A percentile compares a stretch with the other conserved stretches of the same genome.
Conservation (phyloP, 768 basidiomycete species). For the Termitomyces sp. region DNA sequence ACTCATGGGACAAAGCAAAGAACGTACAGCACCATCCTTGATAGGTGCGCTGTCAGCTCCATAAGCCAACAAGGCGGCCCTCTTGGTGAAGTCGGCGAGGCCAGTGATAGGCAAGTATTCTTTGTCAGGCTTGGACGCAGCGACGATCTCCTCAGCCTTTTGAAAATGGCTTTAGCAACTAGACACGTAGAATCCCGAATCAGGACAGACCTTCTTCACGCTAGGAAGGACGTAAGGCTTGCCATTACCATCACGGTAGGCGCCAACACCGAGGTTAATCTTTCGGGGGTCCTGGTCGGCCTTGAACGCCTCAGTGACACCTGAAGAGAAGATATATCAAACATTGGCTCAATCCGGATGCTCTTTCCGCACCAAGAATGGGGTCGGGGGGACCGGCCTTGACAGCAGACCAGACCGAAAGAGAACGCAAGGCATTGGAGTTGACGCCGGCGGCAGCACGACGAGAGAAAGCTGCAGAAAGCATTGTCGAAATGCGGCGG, state of each 20-base stretch:
- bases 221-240: slow-evolving; percentile 91
- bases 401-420: slow-evolving; percentile 79
- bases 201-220: slow-evolving; percentile 68
- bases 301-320: slow-evolving; percentile 94
- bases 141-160: slow-evolving; percentile 75
- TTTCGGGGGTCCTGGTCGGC: slow-evolving; percentile 89
- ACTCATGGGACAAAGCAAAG: slow-evolving; percentile 1
- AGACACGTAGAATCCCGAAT: not conserved
- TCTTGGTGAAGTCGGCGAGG: slow-evolving; percentile 77
- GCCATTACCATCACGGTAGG: slow-evolving; percentile 89
- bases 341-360: slow-evolving; percentile 3
- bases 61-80: slow-evolving; percentile 87
- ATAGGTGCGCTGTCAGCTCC: slow-evolving; percentile 75
- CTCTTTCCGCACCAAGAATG: slow-evolving; percentile 67
- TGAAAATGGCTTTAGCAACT: slow-evolving; percentile 1
- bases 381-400: slow-evolving; percentile 89
- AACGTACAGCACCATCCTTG: slow-evolving; percentile 64
- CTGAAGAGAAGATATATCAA: slow-evolving; percentile 29
- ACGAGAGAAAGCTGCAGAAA: slow-evolving; percentile 48
- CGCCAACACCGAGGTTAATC: slow-evolving; percentile 97
- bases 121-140: slow-evolving; percentile 71
- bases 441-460: slow-evolving; percentile 35
- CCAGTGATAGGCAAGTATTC: slow-evolving; percentile 97
- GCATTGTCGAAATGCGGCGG: slow-evolving; percentile 29
- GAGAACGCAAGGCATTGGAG: slow-evolving; percentile 33